Base-by-base conservation (phyloP, 2,329 filamentous ascomycete genomes). In the Septoria petroselini region DNA sequence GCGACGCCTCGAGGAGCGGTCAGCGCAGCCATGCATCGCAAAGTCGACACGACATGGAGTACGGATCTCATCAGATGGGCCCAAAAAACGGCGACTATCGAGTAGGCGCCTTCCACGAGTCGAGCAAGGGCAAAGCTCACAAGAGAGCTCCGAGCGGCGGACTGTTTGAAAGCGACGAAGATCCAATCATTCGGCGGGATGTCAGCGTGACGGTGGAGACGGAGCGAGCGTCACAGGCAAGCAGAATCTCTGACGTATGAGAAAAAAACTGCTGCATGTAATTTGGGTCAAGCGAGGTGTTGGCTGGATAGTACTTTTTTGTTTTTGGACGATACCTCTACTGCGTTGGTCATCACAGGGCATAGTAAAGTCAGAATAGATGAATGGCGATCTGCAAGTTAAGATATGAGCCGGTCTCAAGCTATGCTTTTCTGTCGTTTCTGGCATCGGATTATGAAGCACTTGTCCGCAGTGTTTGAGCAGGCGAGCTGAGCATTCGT, bases 151-250 rank as follows among this genome's bases (percentile, higher is more conserved):
- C 51, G n/a, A 60, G 57, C 34, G 49, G 25, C 14, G 45, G 38
- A 1, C 58, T 55, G 15, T 48, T 49, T 8, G 55, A 49, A 3
- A 61, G 57, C 31, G 52, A 49, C 15, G 48, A 56, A 23, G 57
- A 61, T 50, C 59, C 59, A 9, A 60, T 61, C n/a, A 62, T 60
- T 30, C 33, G 58, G 41, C 46, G 58, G 35, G 52, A 62, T 34
- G 49, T 62, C 7, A 50, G 39, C 21, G 49, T 61, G 14, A 51
- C 52, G 2, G 53, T 61, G 6, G 57, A 58, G 54, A 48, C 48
- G 30, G 57, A 61, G 38, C 41, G 49, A 7, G 47, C 39, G 30
- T 48, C 35, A 21, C 23, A 18, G 35, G 19, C 35, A n/a, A 42
- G 40, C 23, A 37, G 21, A 31, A 25, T 15, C 25, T 45, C 31